Conservation (phyloP, 805 yeast genomes). For the Pichia nanzhaoensis region DNA sequence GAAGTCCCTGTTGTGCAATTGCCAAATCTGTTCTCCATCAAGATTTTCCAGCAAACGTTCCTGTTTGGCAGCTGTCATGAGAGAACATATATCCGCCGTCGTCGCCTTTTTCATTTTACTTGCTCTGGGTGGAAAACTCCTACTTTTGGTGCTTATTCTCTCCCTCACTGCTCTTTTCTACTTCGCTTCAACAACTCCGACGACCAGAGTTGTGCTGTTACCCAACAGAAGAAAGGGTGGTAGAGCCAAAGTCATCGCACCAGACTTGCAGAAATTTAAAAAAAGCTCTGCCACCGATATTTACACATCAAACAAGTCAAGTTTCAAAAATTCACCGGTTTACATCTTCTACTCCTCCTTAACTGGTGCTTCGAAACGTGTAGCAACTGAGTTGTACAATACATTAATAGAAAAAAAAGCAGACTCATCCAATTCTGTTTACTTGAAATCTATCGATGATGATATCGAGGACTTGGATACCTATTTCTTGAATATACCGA, state of each 20-base stretch:
- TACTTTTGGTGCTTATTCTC: not conserved
- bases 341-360: slow-evolving; percentile 75
- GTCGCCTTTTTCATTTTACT: slow-evolving; percentile 1
- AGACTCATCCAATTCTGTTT: slow-evolving; percentile 34
- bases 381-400: slow-evolving; percentile 48
- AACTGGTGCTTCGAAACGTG: slow-evolving; percentile 74
- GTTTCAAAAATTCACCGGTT: slow-evolving; percentile 47
- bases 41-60: too few species aligned
- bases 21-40: too few species aligned
- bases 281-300: slow-evolving; percentile 1
- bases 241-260: slow-evolving; percentile 4
- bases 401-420: slow-evolving; percentile 28
- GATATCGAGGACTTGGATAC: slow-evolving; percentile 77
- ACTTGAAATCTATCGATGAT: slow-evolving; percentile 66
- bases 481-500: slow-evolving; percentile 65
- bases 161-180: slow-evolving; percentile 2
- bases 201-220: not conserved
- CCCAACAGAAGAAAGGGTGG: not conserved
- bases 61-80: not conserved
- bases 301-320: slow-evolving; percentile 12
- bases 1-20: too few species aligned
- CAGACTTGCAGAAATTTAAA: slow-evolving; percentile 4
- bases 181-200: not conserved
- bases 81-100: slow-evolving; percentile 1
- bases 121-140: slow-evolving; percentile 4